Base-by-base conservation (phyloP, 1,284 basidiomycete genomes). In the Ustilago nuda region DNA sequence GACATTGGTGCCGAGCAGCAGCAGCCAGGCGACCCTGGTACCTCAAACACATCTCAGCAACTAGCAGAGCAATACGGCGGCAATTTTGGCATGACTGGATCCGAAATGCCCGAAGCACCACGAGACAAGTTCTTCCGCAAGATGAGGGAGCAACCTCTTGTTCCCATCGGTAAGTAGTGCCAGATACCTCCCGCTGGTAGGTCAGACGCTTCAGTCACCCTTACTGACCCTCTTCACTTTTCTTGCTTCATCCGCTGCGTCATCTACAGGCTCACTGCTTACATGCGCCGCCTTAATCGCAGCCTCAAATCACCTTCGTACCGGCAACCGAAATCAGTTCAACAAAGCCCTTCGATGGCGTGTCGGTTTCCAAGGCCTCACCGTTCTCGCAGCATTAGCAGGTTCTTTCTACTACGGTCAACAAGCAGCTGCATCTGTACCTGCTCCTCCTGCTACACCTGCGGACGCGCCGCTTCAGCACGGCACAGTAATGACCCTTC, bases 281-380 rank as follows among this genome's bases (percentile, higher is more conserved):
- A 86, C 85, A 2, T 76, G 72, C 48, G 82, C 67, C 0, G 85
- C 85, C 2, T 73, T 86, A 5, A 77, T 82, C 30, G 78, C 56
- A 9, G 85, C 85, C 2, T 80, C 82, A 6, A 61, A 82, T 36
- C 75, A 84, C 54, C 76, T 86, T 8, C 77, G 83, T 11, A 71
- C 62, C 23, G 85, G 85, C 39, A 81, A 86, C 63, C 78, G 81
- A 11, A 61, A 78, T 33, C 59, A 79, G 43, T 85, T 85, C 69
- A 81, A 86, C 54, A 62, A 65, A 27, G 81, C 81, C 8, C 75
- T 86, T 15, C 79, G 85, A 32, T 86, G 81, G 79, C 79, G 85
- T 56, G 82, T 86, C 15, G 80, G 67, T 8, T 80, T 85, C 43
- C 85, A 86, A 61, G 81, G 83, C 12, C 48, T 85, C 4, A 86